Evolutionary conservation across 1,284 basidiomycete species (phyloP).

Genomic region (Ceraceosorus guamensis): DNA sequence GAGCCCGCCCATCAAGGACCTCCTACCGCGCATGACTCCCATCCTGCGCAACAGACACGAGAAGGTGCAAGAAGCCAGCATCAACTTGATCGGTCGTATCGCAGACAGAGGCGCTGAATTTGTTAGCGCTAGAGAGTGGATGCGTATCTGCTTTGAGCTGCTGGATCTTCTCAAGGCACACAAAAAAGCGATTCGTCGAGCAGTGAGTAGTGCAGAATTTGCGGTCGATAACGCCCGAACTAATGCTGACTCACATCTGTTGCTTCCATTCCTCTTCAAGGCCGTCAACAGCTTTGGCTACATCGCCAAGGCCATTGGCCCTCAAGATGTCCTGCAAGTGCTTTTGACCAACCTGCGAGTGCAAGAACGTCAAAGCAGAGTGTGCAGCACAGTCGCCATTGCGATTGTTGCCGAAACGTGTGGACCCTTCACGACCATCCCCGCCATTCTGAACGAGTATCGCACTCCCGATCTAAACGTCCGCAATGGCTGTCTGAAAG

Average conservation of each 20-base stretch:
- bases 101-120: constrained; percentile 98
- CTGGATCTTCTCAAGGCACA: constrained; percentile 96
- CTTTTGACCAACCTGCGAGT: constrained; percentile 93
- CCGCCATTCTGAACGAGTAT: constrained; percentile 97
- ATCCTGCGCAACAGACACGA: constrained; percentile 98
- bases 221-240: too few species aligned
- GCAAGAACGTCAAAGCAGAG: constrained; percentile 96
- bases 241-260: too few species aligned
- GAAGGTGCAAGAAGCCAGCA: constrained; percentile 98
- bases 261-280: too few species aligned
- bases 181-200: constrained; percentile 96
- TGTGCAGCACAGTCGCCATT: constrained; percentile 97
- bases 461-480: constrained; percentile 92
- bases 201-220: constrained; percentile 41
- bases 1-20: constrained; percentile 98
- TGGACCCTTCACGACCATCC: constrained; percentile 96
- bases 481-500: constrained; percentile 97
- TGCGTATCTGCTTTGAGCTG: constrained; percentile 99
- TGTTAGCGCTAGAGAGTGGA: constrained; percentile 97
- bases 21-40: constrained; percentile 96
- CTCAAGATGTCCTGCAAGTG: constrained; percentile 94
- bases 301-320: constrained; percentile 97
- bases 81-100: constrained; percentile 98
- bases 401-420: constrained; percentile 77
- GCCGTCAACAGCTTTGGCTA: constrained; percentile 99